Conservation (phyloP, 306 rosid genomes). For the Pachyrhizus erosus region DNA sequence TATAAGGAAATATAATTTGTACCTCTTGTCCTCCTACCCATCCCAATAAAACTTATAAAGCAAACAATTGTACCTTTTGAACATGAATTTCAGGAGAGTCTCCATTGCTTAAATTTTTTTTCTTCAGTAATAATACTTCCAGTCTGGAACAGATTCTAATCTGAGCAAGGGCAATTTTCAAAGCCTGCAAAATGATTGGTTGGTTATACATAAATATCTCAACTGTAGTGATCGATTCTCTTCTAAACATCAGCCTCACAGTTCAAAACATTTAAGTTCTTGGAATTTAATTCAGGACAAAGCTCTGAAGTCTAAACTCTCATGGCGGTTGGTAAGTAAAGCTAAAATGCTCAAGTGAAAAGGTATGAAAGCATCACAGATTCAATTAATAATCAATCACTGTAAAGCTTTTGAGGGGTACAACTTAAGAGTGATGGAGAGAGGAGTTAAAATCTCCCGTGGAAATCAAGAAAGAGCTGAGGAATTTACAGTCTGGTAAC, state of each 20-base stretch:
- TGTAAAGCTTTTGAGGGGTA: background rate
- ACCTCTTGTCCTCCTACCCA: conserved; percentile 21
- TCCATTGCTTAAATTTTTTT: conserved; percentile 69
- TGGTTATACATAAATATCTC: background rate
- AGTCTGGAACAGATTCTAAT: conserved; percentile 87
- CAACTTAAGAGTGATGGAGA: background rate
- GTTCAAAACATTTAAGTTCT: background rate
- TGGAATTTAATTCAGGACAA: conserved; percentile 18
- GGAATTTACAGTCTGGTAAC: conserved; percentile 1
- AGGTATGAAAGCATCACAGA: conserved; percentile 16
- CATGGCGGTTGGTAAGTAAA: background rate
- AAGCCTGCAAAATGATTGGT: conserved; percentile 62
- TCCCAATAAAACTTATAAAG: conserved; percentile 27
- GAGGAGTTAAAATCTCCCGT: conserved; percentile 19
- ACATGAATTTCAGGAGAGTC: conserved; percentile 87
- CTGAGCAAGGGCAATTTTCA: conserved; percentile 80
- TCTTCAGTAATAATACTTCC: conserved; percentile 85
- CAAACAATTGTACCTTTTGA: conserved; percentile 70
- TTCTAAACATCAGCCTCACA: conserved; percentile 36
- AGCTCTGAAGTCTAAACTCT: conserved; percentile 10
- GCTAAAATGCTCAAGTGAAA: conserved; percentile 22
- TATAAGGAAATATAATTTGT: conserved; percentile 9
- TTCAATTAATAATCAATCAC: background rate
- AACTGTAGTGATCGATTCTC: background rate
- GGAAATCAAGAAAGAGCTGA: conserved; percentile 21